Evolutionary conservation across 495 filamentous ascomycete genomes (phyloP).

Genomic region (Cairneyella variabilis): DNA sequence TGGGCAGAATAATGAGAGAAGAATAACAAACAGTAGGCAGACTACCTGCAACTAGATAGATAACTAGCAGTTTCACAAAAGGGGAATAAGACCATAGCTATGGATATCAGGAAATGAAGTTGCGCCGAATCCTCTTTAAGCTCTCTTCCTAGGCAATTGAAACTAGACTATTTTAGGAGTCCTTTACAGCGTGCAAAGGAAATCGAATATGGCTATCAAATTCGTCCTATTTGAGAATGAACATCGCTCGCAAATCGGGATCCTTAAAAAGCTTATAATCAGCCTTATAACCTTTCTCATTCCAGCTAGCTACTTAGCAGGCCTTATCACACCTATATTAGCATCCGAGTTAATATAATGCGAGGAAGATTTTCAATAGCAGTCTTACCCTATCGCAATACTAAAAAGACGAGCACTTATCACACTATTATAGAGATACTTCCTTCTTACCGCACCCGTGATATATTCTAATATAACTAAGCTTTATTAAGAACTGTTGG

Average conservation of each 20-base stretch:
- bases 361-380: constrained; percentile 15
- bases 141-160: no score
- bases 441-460: constrained; percentile 27
- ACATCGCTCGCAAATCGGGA: constrained; percentile 29
- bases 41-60: neutral
- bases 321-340: constrained; percentile 25
- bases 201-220: constrained; percentile 30
- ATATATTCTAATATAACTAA: constrained; percentile 23
- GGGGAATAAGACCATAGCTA: no score
- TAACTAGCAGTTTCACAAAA: neutral
- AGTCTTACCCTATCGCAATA: constrained; percentile 31
- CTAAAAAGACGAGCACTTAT: constrained; percentile 29
- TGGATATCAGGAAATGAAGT: no score
- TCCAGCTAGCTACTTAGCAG: constrained; percentile 31
- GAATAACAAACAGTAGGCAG: constrained; percentile 7
- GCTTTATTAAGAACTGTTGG: constrained; percentile 28
- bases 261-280: constrained; percentile 35
- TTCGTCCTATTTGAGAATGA: constrained; percentile 30
- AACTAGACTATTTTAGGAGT: no score
- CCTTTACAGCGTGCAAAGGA: no score
- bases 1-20: no score
- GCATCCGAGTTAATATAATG: constrained; percentile 21
- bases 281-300: constrained; percentile 32
- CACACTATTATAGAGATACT: constrained; percentile 22
- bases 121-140: no score